These are phyloP conservation scores for Phytopythium aichiense DNA, from an alignment of 352 stramenopile species.

Conservation along the genomic window DNA sequence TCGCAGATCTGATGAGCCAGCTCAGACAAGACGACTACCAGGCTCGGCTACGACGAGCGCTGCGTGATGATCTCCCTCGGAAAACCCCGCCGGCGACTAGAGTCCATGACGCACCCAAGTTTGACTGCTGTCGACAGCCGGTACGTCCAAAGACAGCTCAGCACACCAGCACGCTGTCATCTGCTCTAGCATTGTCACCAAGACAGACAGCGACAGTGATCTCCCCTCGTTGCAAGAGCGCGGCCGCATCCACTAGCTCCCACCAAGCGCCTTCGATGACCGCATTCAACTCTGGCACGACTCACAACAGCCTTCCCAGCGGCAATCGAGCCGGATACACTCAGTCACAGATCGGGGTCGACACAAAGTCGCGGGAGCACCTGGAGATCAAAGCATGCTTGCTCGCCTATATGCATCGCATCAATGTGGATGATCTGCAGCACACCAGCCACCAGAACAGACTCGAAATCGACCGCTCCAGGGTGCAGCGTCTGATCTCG, in stretches of 20 bases:
- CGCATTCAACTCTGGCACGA: too few species aligned
- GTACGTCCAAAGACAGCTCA: neutral
- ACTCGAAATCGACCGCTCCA: conserved; percentile 28
- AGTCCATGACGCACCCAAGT: neutral
- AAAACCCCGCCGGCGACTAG: neutral
- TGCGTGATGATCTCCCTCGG: neutral
- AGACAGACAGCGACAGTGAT: neutral
- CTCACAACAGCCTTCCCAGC: neutral
- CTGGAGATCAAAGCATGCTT: conserved; percentile 69
- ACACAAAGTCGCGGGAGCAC: conserved; percentile 36
- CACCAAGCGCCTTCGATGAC: neutral
- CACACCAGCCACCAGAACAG: conserved; percentile 29
- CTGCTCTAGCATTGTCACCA: neutral
- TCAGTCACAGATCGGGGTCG: conserved; percentile 3
- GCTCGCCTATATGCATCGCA: conserved; percentile 54
- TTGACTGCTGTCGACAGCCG: neutral
- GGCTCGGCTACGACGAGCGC: neutral
- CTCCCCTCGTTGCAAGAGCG: neutral
- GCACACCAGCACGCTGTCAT: neutral
- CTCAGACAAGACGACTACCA: neutral
- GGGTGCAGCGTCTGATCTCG: conserved; percentile 41
- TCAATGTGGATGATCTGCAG: conserved; percentile 59
- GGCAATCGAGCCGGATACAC: neutral
- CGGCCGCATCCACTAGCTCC: neutral
- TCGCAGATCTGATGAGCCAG: neutral